These are phyloP conservation scores for Luzula sylvatica DNA, from an alignment of 176 grass and related monocot species.

Conservation along the genomic window DNA sequence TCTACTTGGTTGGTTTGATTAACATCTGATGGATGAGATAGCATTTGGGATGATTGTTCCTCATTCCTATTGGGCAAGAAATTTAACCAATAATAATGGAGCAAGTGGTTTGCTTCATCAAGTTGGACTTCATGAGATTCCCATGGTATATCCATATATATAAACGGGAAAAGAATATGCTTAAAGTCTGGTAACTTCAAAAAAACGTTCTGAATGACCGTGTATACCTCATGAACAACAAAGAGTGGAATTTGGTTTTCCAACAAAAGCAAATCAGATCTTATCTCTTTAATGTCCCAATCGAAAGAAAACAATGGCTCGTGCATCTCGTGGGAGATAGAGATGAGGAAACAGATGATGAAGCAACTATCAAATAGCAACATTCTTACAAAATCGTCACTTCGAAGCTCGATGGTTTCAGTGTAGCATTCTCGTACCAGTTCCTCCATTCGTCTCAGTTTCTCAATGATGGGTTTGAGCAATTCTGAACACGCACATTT, in stretches of 20 bases:
- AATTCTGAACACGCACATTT: neutral
- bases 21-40: too few species aligned
- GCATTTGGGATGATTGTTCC: too few species aligned
- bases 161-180: neutral
- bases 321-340: neutral
- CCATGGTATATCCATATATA: neutral
- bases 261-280: conserved; percentile 9
- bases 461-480: neutral
- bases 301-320: neutral
- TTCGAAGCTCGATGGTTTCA: neutral
- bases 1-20: too few species aligned
- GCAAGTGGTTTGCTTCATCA: too few species aligned
- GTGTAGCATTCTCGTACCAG: neutral
- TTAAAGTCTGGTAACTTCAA: neutral
- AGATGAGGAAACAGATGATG: neutral
- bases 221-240: neutral
- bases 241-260: neutral
- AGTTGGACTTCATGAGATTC: too few species aligned
- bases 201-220: neutral
- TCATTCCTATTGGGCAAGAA: too few species aligned
- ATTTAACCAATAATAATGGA: too few species aligned
- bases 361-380: conserved; percentile 9
- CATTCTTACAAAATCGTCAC: neutral
- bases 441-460: neutral
- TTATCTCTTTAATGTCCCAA: neutral